These are phyloP conservation scores for Aspergillus hancockii DNA, from an alignment of 495 filamentous ascomycete genomes.

Conservation along the genomic window DNA sequence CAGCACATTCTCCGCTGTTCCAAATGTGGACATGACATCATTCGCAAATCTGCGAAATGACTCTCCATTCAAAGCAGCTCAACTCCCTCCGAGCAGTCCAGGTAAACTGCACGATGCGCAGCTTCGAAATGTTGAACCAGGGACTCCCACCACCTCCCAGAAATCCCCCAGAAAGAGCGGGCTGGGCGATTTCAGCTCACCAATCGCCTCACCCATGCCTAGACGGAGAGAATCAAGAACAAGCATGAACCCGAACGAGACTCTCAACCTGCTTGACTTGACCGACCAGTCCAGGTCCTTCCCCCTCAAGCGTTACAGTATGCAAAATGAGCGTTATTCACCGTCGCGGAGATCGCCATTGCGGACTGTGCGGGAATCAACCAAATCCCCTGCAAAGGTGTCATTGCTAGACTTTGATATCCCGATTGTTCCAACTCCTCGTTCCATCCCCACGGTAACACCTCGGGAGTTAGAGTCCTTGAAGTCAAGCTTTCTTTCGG, in stretches of 20 bases:
- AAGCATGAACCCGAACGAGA: slow-evolving; percentile 21
- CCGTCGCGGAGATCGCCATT: slow-evolving; percentile 47
- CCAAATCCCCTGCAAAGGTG: slow-evolving; percentile 38
- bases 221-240: slow-evolving; percentile 63
- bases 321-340: slow-evolving; percentile 43
- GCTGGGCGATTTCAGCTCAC: slow-evolving; percentile 41
- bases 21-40: slow-evolving; percentile 75
- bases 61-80: slow-evolving; percentile 49
- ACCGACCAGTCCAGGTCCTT: slow-evolving; percentile 72
- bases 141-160: slow-evolving; percentile 40
- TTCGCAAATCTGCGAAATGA: slow-evolving; percentile 70
- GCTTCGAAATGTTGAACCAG: slow-evolving; percentile 25
- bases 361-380: slow-evolving; percentile 33
- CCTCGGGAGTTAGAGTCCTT: slow-evolving; percentile 88
- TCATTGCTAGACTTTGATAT: slow-evolving; percentile 90
- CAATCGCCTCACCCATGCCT: slow-evolving; percentile 60
- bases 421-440: slow-evolving; percentile 83
- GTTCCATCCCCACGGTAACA: slow-evolving; percentile 87
- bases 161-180: slow-evolving; percentile 33
- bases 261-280: slow-evolving; percentile 75
- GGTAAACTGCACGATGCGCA: slow-evolving; percentile 6
- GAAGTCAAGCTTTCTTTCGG: slow-evolving; percentile 83
- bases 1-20: slow-evolving; percentile 83
- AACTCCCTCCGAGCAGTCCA: slow-evolving; percentile 36
- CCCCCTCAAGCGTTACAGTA: slow-evolving; percentile 37